phyloP scores from a whole-genome alignment of 768 basidiomycete genomes.

The Suillus subluteus region DNA sequence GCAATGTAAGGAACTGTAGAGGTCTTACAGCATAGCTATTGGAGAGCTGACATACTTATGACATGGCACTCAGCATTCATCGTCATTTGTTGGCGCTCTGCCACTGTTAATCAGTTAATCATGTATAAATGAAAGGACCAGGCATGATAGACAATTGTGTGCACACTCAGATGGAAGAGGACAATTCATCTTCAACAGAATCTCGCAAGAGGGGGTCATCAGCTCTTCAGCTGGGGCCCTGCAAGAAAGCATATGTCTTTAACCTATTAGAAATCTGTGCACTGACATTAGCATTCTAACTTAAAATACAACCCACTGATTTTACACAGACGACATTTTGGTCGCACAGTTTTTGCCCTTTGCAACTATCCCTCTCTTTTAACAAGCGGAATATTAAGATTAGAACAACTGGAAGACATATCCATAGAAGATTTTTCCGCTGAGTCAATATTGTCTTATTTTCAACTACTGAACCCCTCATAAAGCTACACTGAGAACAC shows the following conservation, averaged over 20 bases:
- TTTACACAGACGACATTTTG: constrained; percentile 8
- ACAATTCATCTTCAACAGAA: not conserved
- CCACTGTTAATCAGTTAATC: not conserved
- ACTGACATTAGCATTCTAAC: not conserved
- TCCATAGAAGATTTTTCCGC: not conserved
- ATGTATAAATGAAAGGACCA: constrained; percentile 1
- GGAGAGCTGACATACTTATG: not conserved
- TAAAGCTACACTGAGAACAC: not conserved
- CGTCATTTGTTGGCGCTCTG: not conserved
- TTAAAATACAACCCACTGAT: constrained; percentile 1
- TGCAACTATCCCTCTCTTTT: constrained; percentile 5
- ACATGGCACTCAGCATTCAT: not conserved
- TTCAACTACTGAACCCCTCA: not conserved
- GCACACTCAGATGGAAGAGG: not conserved
- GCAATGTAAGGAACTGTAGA: not conserved
- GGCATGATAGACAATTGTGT: not conserved
- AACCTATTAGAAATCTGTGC: not conserved
- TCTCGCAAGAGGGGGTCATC: not conserved
- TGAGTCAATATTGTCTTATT: not conserved
- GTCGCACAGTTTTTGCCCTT: constrained; percentile 4
- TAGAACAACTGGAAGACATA: constrained; percentile 11
- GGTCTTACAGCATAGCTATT: not conserved
- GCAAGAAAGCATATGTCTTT: not conserved
- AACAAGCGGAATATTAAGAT: constrained; percentile 14
- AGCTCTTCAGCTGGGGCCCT: not conserved